These are phyloP conservation scores for Lipomyces kockii DNA, from an alignment of 805 yeast genomes.

Conservation along the genomic window DNA sequence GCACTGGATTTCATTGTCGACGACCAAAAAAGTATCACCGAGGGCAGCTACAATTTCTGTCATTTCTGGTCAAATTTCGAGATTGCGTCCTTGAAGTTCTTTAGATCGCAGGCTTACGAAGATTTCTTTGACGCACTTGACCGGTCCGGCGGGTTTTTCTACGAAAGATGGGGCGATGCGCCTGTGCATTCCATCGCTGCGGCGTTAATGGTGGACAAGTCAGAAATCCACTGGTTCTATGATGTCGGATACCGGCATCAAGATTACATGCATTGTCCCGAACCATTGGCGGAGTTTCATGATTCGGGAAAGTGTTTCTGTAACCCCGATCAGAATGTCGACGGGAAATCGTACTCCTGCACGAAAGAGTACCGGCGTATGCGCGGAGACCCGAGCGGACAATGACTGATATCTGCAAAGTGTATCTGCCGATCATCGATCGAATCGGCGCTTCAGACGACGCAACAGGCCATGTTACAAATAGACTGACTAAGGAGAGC, in stretches of 20 bases:
- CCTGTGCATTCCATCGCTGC: constrained; percentile 83
- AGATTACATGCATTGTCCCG: constrained; percentile 38
- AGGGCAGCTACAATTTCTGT: constrained; percentile 66
- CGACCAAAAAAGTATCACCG: constrained; percentile 54
- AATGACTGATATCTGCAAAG: too few relatives aligned
- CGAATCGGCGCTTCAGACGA: too few relatives aligned
- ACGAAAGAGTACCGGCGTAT: constrained; percentile 23
- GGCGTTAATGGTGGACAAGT: constrained; percentile 59
- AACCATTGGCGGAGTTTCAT: constrained; percentile 25
- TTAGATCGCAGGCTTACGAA: constrained; percentile 57
- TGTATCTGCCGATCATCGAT: too few relatives aligned
- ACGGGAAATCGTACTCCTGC: constrained; percentile 26
- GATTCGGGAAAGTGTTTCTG: constrained; percentile 33
- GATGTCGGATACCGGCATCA: constrained; percentile 79
- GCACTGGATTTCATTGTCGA: constrained; percentile 62
- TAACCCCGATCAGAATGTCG: constrained; percentile 31
- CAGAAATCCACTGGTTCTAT: constrained; percentile 74
- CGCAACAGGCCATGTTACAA: too few relatives aligned
- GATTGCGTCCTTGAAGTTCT: constrained; percentile 62
- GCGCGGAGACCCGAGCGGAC: constrained; percentile 17
- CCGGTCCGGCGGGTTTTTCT: constrained; percentile 66
- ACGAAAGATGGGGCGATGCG: constrained; percentile 78
- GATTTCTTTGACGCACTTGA: constrained; percentile 62
- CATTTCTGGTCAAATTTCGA: constrained; percentile 85
- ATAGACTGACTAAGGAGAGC: too few relatives aligned